These are phyloP conservation scores for Fusarium praegraminearum DNA, from an alignment of 2,329 filamentous ascomycete genomes.

Conservation along the genomic window DNA sequence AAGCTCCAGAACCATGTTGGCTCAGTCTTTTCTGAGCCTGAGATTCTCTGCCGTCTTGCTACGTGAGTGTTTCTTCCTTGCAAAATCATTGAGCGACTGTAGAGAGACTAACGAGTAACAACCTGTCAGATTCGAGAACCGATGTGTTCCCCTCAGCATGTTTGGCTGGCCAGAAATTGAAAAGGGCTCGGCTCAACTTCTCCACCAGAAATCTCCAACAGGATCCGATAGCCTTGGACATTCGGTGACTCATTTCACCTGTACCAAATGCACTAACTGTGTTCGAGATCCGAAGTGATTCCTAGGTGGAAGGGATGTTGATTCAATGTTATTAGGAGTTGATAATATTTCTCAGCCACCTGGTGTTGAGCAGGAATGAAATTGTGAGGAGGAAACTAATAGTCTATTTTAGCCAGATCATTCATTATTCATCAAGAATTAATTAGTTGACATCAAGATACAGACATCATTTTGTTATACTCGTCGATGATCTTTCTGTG, in stretches of 20 bases:
- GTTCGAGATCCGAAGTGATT: constrained; percentile 15
- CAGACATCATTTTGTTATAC: neutral
- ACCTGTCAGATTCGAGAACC: constrained; percentile 18
- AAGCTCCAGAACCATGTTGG: constrained; percentile 42
- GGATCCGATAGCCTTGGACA: constrained; percentile 29
- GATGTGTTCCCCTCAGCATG: constrained; percentile 37
- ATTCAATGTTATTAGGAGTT: neutral
- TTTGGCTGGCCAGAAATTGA: constrained; percentile 47
- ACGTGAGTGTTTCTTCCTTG: constrained; percentile 22
- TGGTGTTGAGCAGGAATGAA: neutral
- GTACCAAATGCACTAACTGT: constrained; percentile 44
- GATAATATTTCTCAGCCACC: neutral
- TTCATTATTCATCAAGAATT: constrained; percentile 3
- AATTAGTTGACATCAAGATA: constrained; percentile 16
- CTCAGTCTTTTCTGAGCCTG: constrained; percentile 44
- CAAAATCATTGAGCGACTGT: neutral
- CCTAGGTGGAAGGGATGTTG: neutral
- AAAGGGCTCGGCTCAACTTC: constrained; percentile 38
- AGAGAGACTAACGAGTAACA: constrained; percentile 10
- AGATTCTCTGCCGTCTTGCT: constrained; percentile 43
- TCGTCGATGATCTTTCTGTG: neutral
- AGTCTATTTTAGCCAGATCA: neutral
- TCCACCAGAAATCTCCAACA: constrained; percentile 30
- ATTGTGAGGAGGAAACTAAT: constrained; percentile 1
- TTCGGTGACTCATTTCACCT: constrained; percentile 46